phyloP scores from a whole-genome alignment of 2,329 filamentous ascomycete genomes.

The Malbranchea zuffiana region DNA sequence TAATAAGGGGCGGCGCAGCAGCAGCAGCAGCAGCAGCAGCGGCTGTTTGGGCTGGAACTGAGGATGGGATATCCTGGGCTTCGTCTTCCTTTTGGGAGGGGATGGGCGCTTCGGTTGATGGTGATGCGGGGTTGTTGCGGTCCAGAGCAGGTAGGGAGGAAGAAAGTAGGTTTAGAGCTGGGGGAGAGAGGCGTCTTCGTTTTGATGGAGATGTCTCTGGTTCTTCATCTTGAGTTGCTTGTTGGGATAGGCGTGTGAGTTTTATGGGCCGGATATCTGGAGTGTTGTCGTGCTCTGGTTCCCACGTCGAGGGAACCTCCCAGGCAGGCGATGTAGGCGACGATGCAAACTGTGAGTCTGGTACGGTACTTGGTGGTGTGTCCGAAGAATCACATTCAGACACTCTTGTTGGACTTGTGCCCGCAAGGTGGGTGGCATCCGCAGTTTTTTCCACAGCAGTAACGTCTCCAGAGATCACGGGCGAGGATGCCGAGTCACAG shows the following conservation, averaged over 20 bases:
- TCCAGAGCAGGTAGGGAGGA: no score
- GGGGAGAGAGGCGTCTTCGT: conserved; percentile 2
- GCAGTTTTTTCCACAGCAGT: neutral
- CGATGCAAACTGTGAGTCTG: conserved; percentile 8
- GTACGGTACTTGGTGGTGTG: conserved; percentile 11
- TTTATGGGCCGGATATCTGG: conserved; percentile 4
- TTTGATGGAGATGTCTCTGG: conserved; percentile 3
- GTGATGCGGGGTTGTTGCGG: neutral
- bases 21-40: neutral
- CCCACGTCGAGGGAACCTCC: conserved; percentile 8
- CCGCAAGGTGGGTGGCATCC: neutral
- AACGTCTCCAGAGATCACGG: neutral
- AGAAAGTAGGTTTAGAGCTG: neutral
- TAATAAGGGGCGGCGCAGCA: neutral
- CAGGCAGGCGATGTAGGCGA: neutral
- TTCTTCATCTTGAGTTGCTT: neutral
- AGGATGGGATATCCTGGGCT: no score
- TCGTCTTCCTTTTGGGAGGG: neutral
- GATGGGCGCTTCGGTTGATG: neutral
- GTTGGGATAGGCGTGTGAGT: neutral
- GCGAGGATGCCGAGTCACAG: no score
- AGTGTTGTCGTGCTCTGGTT: conserved; percentile 7
- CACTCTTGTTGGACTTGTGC: neutral
- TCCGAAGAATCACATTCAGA: conserved; percentile 9
- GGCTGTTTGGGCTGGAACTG: no score